Base-by-base conservation (phyloP, 768 basidiomycete species). In the Xerocomus potaroensis region DNA sequence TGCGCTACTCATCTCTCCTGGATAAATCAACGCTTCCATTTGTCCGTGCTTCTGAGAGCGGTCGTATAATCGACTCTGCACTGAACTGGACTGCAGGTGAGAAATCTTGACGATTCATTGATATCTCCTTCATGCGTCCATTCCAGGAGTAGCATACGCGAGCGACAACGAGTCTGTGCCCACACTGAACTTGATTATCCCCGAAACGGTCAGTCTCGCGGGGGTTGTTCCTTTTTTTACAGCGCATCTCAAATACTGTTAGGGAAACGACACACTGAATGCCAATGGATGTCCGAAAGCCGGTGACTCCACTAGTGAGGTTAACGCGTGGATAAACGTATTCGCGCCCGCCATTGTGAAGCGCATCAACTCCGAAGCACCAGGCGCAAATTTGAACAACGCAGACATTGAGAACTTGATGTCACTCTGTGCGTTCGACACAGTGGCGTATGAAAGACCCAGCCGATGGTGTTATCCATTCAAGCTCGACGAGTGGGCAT, bases 341-440 rank as follows among this genome's bases (percentile, higher is more conserved):
- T 89, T 77, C 52, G 76, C 77, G 0, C 66, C 75, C 1, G 59
- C 74, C 0, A 80, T 87, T 38, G 77, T 73, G 0, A 62, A 65
- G 2, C 76, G 80, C 22, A 68, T 91, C 41, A 86, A 87, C 55
- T 29, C 57, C 4, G 71, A 68, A 29, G 81, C 84, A 0, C 80
- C 79, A 0, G 84, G 84, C 14, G 80, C 83, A 2, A 73, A 79
- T 29, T 60, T 93, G 33, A 72, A 67, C 0, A 53, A 72, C 10
- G 45, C 49, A 2, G 84, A 93, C 56, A 69, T 80, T 0, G 70
- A 73, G 32, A 74, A 69, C 43, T 66, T 92, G 37, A 78, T 89
- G 60, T 71, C 79, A 1, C 70, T 92, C 41, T 92, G 91, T 58
- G 72, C 87, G 0, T 89, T 91, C 58, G 84, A 91, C 46, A 84